Evolutionary conservation across 768 basidiomycete species (phyloP).

Genomic region (Suillus decipiens): DNA sequence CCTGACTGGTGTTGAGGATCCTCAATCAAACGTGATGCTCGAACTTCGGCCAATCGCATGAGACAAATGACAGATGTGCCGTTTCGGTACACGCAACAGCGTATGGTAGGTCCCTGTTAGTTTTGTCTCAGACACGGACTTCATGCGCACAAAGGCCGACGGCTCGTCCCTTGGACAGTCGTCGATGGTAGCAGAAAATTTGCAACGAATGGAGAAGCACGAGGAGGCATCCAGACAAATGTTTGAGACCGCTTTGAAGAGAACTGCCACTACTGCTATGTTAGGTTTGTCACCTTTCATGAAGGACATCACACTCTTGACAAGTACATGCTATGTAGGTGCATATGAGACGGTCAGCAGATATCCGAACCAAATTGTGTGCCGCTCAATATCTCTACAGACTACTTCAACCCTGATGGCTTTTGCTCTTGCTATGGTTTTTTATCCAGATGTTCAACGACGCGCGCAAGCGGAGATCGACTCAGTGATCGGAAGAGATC

Average conservation of each 20-base stretch:
- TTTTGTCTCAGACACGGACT: background rate
- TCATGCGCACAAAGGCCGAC: background rate
- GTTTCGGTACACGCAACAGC: slow-evolving; percentile 10
- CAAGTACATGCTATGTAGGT: slow-evolving; percentile 12
- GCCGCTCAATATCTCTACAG: slow-evolving; percentile 8
- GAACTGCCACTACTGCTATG: slow-evolving; percentile 15
- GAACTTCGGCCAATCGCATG: background rate
- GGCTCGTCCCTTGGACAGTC: background rate
- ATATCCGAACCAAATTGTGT: background rate
- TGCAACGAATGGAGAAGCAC: slow-evolving; percentile 18
- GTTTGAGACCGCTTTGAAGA: slow-evolving; percentile 14
- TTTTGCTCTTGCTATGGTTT: slow-evolving; percentile 11
- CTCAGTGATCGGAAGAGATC: slow-evolving; percentile 4
- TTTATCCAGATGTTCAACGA: slow-evolving; percentile 14
- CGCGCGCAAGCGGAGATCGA: slow-evolving; percentile 22
- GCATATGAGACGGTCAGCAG: slow-evolving; percentile 22
- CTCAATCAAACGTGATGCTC: slow-evolving; percentile 12
- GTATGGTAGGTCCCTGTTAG: slow-evolving; percentile 9
- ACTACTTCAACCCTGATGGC: slow-evolving; percentile 13
- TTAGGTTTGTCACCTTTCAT: slow-evolving; percentile 13
- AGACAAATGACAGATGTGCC: slow-evolving; percentile 3
- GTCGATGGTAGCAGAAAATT: slow-evolving; percentile 16
- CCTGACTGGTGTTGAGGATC: slow-evolving; percentile 19
- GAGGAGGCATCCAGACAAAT: slow-evolving; percentile 8
- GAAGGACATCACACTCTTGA: too few species aligned